phyloP scores from a whole-genome alignment of 2,329 filamentous ascomycete species.

The Microdochium bolleyi region DNA sequence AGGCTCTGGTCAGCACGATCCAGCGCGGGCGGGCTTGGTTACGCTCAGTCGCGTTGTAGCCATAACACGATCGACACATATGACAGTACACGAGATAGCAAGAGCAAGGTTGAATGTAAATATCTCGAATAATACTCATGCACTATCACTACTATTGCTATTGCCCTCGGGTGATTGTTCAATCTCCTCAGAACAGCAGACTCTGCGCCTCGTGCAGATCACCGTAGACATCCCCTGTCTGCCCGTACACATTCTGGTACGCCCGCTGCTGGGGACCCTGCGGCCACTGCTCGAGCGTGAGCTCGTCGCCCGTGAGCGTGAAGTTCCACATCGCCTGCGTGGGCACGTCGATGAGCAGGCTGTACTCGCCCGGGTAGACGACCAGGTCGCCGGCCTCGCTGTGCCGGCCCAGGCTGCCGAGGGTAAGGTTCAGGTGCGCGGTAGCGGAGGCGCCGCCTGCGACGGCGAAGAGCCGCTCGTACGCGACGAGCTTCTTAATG shows the following conservation, averaged over 20 bases:
- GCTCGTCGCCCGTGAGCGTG: constrained; percentile 27
- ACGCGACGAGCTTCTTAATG: constrained; percentile 34
- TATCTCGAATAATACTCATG: neutral
- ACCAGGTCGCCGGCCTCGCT: constrained; percentile 34
- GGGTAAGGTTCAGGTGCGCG: constrained; percentile 28
- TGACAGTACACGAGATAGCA: neutral
- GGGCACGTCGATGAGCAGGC: constrained; percentile 27
- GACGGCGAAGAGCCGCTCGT: constrained; percentile 25
- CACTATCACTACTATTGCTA: neutral
- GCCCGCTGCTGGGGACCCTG: constrained; percentile 9
- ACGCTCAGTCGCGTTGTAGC: neutral
- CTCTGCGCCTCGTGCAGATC: neutral
- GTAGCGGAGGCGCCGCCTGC: constrained; percentile 12
- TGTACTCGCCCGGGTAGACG: constrained; percentile 37
- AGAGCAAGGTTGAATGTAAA: neutral
- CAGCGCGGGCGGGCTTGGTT: neutral
- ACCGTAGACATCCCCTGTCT: neutral
- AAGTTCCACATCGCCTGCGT: constrained; percentile 27
- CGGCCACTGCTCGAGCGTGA: constrained; percentile 22
- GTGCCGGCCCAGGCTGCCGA: constrained; percentile 32
- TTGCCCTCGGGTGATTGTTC: neutral
- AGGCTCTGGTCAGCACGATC: neutral
- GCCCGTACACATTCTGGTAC: neutral
- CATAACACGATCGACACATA: neutral
- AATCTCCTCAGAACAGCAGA: neutral